phyloP scores from a whole-genome alignment of 1,284 basidiomycete species.

The Laetiporus sulphureus region DNA sequence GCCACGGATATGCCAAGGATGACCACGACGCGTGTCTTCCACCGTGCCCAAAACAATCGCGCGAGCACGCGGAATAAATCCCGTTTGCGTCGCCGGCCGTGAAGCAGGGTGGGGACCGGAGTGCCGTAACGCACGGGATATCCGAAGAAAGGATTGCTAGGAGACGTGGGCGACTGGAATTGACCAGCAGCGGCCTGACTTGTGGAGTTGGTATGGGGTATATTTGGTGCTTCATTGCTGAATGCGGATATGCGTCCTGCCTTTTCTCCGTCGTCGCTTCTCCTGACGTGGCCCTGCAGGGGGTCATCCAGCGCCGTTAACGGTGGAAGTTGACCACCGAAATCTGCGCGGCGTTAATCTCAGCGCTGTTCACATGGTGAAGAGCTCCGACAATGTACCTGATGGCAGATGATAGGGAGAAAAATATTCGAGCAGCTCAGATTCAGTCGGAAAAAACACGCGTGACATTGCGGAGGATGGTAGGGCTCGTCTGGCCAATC shows the following conservation, averaged over 20 bases:
- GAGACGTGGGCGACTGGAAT: conserved; percentile 44
- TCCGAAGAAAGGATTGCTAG: conserved; percentile 78
- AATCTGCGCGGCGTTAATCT: conserved; percentile 37
- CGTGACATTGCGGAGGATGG: conserved; percentile 64
- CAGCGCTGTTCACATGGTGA: not conserved
- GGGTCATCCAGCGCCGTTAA: conserved; percentile 43
- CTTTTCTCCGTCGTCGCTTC: conserved; percentile 4
- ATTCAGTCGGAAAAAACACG: conserved; percentile 64
- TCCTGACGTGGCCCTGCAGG: conserved; percentile 23
- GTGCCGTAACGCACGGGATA: conserved; percentile 48
- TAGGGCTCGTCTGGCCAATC: conserved; percentile 48
- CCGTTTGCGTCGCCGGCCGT: conserved; percentile 62
- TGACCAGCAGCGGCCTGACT: conserved; percentile 1
- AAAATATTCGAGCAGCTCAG: conserved; percentile 58
- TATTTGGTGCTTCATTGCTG: too few species aligned
- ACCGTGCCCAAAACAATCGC: conserved; percentile 59
- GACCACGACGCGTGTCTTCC: too few species aligned
- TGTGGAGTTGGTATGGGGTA: not conserved
- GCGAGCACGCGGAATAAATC: conserved; percentile 64
- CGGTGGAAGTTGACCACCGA: conserved; percentile 48
- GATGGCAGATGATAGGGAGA: conserved; percentile 46
- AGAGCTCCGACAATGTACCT: conserved; percentile 32
- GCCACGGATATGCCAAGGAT: too few species aligned
- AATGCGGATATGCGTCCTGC: too few species aligned
- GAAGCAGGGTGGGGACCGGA: conserved; percentile 36